Evolutionary conservation across 2,329 filamentous ascomycete species (phyloP), one percentile per base, ranked within the genome.

Genomic region (Xylariaceae sp.): DNA sequence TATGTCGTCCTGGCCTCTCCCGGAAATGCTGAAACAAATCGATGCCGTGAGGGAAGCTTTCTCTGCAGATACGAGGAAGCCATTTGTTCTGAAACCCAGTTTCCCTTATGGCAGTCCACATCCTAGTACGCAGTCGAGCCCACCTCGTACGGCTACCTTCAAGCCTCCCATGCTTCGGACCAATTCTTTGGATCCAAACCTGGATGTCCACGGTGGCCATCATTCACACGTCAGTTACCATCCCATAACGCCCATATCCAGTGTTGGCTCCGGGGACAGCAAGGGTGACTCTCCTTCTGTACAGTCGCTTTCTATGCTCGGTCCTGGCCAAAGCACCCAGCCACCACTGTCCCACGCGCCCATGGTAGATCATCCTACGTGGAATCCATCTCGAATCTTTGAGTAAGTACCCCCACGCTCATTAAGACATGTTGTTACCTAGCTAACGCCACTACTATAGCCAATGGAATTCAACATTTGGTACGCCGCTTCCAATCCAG

Each of bases 381-480:
- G 92, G 92, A 96, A 96, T 68, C 93, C 92, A 21, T 85, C 90
- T 28, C 85, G 89, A 57, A 92, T 96, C 65, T 94, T 96, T 82
- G 91, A 94, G 92, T 96, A 84, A 82, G 91, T 84, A n/a, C n/a
- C n/a, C n/a, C n/a, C n/a, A n/a, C n/a, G n/a, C n/a, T n/a, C n/a
- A n/a, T n/a, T n/a, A n/a, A n/a, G n/a, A n/a, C n/a, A n/a, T n/a
- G n/a, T n/a, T n/a, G n/a, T n/a, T n/a, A n/a, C n/a, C n/a, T 17
- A 67, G 52, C 31, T 40, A 48, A 51, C 67, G 75, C 6, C 39
- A 16, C 7, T 36, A 36, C n/a, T 65, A 61, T 69, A 96, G 93
- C 74, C 92, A 96, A 80, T 98, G 94, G 93, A 93, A 96, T 75
- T 88, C 90, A 70, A 93, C 94, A 64, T 98, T 97, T 78, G 91